Conservation (phyloP, 352 stramenopile species). For the Globisporangium irregulare region DNA sequence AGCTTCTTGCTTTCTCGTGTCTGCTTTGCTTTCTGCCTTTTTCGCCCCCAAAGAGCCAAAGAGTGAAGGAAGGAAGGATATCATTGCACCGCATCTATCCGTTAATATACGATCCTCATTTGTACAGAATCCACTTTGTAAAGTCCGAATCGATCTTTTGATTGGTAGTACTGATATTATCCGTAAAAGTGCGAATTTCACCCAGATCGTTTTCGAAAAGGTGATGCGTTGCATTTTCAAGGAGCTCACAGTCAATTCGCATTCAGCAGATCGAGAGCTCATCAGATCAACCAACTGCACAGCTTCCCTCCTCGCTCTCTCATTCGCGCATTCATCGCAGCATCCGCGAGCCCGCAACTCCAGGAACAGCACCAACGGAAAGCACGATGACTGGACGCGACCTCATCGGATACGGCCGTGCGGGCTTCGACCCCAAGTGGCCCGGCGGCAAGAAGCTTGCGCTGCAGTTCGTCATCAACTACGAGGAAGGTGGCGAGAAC, state of each 20-base stretch:
- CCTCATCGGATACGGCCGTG: conserved; percentile 85
- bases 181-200: conserved; percentile 19
- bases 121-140: neutral
- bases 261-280: conserved; percentile 19
- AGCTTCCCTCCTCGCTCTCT: neutral
- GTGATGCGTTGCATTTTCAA: conserved; percentile 1
- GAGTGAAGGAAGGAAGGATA: neutral
- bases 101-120: conserved; percentile 14
- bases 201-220: neutral
- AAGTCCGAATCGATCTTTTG: conserved; percentile 18
- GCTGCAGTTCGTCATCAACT: conserved; percentile 96
- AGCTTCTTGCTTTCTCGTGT: conserved; percentile 3
- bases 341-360: neutral
- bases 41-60: neutral
- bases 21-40: conserved; percentile 20
- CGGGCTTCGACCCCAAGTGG: conserved; percentile 75
- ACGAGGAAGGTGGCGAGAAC: conserved; percentile 95
- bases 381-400: conserved; percentile 43
- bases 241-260: conserved; percentile 17
- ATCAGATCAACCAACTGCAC: neutral
- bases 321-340: neutral
- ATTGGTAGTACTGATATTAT: neutral
- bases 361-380: neutral
- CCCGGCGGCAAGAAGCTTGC: conserved; percentile 84
- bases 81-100: neutral